Base-by-base conservation (phyloP, 768 basidiomycete species). In the Amanita pallidorosea region DNA sequence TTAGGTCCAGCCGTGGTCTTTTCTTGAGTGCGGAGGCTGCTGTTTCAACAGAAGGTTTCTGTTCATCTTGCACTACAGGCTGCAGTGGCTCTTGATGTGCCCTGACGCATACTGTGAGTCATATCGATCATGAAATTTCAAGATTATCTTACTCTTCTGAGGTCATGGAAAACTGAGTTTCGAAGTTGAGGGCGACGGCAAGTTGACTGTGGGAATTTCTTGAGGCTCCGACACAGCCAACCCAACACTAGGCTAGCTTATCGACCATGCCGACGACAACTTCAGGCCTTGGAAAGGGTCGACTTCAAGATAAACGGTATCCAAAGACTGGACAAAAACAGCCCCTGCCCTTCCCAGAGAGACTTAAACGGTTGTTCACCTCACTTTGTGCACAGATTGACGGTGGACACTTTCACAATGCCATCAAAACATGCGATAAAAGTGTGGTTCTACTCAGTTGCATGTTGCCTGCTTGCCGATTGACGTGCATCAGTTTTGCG, bases 401-500 rank as follows among this genome's bases (percentile, higher is more conserved):
- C 55, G 89, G 85, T n/a, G 88, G 85, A 1, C 82, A 93, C 67
- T 83, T 90, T 61, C 66, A 69, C 40, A 91, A 90, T 59, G 91
- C 90, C 23, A 75, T 92, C 61, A 89, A 84, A 75, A 93, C 92
- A 55, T 93, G 89, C 70, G 85, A 91, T 67, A 92, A 90, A 72
- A 86, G 93, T 90, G 59, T 52, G n/a, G 80, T 72, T 47, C 25
- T 35, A 53, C 49, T 62, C 54, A 60, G 53, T 38, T 38, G 37
- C 37, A 31, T 34, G 27, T 17, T 22, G 31, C 46, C 38, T n/a
- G 9, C 52, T 18, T 51, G 15, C 37, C 52, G n/a, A 33, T 35
- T 20, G 23, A 18, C 29, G 8, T 27, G 45, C 12, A 17, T 15
- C 55, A 95, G 93, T 94, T 54, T 73, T 93, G 40, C 71, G 75